Evolutionary conservation across 2,329 filamentous ascomycete genomes (phyloP), one percentile per base, ranked within the genome.

Genomic region (Neonectria neomacrospora): DNA sequence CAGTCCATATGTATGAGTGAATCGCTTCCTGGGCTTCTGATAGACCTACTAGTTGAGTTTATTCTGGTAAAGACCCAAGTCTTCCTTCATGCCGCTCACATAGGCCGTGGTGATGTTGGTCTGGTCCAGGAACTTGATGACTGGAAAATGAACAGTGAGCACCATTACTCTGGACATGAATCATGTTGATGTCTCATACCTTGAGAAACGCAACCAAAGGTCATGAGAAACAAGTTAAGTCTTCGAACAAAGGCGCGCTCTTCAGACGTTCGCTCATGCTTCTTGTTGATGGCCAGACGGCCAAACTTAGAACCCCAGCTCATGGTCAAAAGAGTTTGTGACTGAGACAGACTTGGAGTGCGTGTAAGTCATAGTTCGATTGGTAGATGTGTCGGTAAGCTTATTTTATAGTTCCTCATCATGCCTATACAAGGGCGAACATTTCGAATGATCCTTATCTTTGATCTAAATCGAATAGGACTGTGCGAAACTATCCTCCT

Each of bases 21-120:
- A 11, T 3, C 12, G 14, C 5, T 5, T 39, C 14, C 7, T 5
- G 11, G 4, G 5, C 2, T 5, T 2, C 10, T 1, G 5, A 18
- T 14, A 5, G 2, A 12, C 58, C 11, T 42, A 64, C 62, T 54
- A 61, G 28, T 64, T 64, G 5, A 64, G 41, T 42, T 67, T 58
- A 34, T 67, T 67, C 14, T 75, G 77, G 16, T 74, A 69, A 10
- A 61, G 26, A 9, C 37, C 52, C 20, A 61, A 39, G 9, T 61
- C 58, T 18, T 61, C 58, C 10, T 55, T 61, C 58, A 61, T 61
- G 8, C 58, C 58, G 22, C 58, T 61, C 11, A 61, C 58, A 8
- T 55, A 61, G 8, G 58, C 58, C 1, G 58, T 61, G 2, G 58
- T 61, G 26, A 61, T 61, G 45, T 61, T 61, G 7, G 58, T 51